These are phyloP conservation scores for Yamadazyma dendronema DNA, from an alignment of 1,139 yeast genomes.

Conservation along the genomic window DNA sequence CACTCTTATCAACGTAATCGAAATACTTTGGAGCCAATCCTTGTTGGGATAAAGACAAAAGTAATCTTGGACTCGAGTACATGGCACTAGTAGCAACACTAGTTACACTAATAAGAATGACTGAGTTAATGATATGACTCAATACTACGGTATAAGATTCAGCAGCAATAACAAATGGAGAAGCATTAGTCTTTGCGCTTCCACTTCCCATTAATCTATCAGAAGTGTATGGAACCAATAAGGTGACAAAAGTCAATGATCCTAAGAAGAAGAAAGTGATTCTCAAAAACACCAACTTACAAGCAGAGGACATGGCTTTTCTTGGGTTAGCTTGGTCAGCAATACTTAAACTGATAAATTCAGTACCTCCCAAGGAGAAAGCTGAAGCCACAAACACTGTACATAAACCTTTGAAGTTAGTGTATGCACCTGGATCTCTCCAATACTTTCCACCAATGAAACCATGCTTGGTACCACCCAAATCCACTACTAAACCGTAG, in stretches of 20 bases:
- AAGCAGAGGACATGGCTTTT: constrained; percentile 39
- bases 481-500: constrained; percentile 38
- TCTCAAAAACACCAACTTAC: constrained; percentile 42
- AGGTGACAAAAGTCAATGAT: constrained; percentile 39
- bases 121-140: constrained; percentile 43
- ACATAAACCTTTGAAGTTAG: constrained; percentile 40
- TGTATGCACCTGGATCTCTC: constrained; percentile 41
- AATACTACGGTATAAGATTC: constrained; percentile 37
- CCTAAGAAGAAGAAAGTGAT: constrained; percentile 40
- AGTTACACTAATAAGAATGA: constrained; percentile 43
- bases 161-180: constrained; percentile 48
- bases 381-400: constrained; percentile 40
- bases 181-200: constrained; percentile 36
- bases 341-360: constrained; percentile 41
- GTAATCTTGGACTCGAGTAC: constrained; percentile 44
- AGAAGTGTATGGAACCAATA: constrained; percentile 41
- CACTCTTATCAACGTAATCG: constrained; percentile 41
- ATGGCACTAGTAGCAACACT: constrained; percentile 46
- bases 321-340: constrained; percentile 44
- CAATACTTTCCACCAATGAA: constrained; percentile 49
- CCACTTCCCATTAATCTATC: constrained; percentile 39
- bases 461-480: constrained; percentile 40
- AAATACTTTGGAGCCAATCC: constrained; percentile 43
- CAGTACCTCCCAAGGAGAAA: constrained; percentile 40
- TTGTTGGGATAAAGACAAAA: constrained; percentile 44